These are phyloP conservation scores for Macroventuria anomochaeta DNA, from an alignment of 2,329 filamentous ascomycete genomes.

Conservation along the genomic window DNA sequence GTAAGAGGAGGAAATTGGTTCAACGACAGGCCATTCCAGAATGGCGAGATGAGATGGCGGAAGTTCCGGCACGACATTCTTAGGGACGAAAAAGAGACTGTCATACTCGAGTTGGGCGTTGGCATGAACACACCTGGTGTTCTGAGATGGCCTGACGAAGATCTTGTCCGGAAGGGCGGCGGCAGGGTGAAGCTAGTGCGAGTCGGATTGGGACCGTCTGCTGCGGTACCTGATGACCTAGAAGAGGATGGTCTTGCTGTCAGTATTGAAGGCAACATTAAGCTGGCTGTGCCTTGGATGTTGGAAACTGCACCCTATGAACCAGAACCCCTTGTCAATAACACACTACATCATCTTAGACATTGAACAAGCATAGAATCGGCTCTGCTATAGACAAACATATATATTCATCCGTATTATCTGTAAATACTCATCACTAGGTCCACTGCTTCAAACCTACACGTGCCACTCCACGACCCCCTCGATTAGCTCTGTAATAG, in stretches of 20 bases:
- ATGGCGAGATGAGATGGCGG: constrained; percentile 27
- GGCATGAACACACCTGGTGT: constrained; percentile 36
- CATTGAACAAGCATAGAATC: too few species aligned
- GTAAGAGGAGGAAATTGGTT: constrained; percentile 38
- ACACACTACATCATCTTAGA: too few species aligned
- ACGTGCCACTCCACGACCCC: neutral
- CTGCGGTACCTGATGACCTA: constrained; percentile 22
- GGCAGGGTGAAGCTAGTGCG: constrained; percentile 28
- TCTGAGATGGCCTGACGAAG: constrained; percentile 32
- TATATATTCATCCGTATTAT: too few species aligned
- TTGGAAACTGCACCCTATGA: neutral
- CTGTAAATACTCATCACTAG: too few species aligned
- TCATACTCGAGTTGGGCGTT: constrained; percentile 30
- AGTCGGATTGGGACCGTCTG: constrained; percentile 21
- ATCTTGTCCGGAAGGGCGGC: constrained; percentile 21
- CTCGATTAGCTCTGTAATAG: constrained; percentile 2
- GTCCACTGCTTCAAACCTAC: constrained; percentile 1
- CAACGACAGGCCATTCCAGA: constrained; percentile 33
- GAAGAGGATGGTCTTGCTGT: constrained; percentile 24
- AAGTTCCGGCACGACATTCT: constrained; percentile 21
- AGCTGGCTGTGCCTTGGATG: constrained; percentile 15
- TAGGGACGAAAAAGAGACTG: constrained; percentile 20
- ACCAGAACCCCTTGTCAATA: too few species aligned
- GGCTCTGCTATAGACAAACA: too few species aligned
- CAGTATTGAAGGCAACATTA: constrained; percentile 25